Evolutionary conservation across 352 stramenopile genomes (phyloP).

Genomic region (Lagenidium giganteum): DNA sequence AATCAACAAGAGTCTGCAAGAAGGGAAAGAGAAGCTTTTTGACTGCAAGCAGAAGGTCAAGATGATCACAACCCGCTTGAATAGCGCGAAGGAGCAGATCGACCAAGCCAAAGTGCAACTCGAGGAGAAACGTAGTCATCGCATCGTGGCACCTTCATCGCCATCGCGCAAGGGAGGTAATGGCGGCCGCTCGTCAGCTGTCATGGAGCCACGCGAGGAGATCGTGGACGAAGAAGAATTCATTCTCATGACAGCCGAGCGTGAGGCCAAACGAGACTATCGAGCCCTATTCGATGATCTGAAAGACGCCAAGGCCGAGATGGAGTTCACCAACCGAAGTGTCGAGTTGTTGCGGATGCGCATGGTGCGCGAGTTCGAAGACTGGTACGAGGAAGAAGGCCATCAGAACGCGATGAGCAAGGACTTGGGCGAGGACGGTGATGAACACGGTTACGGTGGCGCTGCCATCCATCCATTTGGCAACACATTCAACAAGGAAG

Average conservation of each 20-base stretch:
- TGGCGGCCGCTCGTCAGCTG: neutral
- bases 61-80: constrained; percentile 66
- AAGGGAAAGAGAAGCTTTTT: constrained; percentile 74
- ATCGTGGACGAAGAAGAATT: constrained; percentile 93
- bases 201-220: constrained; percentile 38
- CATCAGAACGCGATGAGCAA: constrained; percentile 31
- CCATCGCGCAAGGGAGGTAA: neutral
- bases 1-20: constrained; percentile 46
- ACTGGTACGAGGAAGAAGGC: constrained; percentile 70
- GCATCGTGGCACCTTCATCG: constrained; percentile 5
- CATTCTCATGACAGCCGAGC: constrained; percentile 76
- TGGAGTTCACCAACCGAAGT: constrained; percentile 57
- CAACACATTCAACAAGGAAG: constrained; percentile 36
- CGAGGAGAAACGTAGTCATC: constrained; percentile 54
- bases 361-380: constrained; percentile 79
- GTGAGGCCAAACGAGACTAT: constrained; percentile 84
- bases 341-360: constrained; percentile 73
- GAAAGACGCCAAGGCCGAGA: constrained; percentile 70
- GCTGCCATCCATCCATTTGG: constrained; percentile 6
- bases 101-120: constrained; percentile 53
- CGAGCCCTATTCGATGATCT: constrained; percentile 77
- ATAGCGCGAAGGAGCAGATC: constrained; percentile 74
- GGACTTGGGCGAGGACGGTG: constrained; percentile 15
- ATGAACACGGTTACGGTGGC: constrained; percentile 7
- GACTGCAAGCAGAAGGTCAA: constrained; percentile 71